phyloP scores from a whole-genome alignment of 345 rosid genomes.

The Gossypium stocksii region DNA sequence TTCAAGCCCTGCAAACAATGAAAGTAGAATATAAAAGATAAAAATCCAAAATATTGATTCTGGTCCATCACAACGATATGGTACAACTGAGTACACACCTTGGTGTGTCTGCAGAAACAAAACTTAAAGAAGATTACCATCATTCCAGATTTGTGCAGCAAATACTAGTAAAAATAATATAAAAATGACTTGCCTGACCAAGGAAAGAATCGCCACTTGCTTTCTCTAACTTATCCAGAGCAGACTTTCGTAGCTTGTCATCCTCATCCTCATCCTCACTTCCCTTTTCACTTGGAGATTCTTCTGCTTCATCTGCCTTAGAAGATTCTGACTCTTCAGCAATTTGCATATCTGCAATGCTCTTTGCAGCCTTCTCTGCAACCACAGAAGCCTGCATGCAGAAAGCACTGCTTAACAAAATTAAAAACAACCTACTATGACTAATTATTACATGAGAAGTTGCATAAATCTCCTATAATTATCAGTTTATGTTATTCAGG shows the following conservation, averaged over 20 bases:
- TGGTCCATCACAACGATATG: neutral
- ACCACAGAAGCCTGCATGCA: conserved; percentile 70
- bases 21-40: neutral
- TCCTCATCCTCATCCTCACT: conserved; percentile 71
- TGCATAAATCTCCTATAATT: neutral
- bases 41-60: neutral
- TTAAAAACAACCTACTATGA: neutral
- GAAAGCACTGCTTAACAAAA: conserved; percentile 15
- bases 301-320: conserved; percentile 48
- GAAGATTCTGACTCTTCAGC: conserved; percentile 59
- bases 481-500: neutral
- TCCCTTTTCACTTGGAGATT: conserved; percentile 44
- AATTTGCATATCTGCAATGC: conserved; percentile 54
- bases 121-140: neutral
- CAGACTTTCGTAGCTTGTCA: conserved; percentile 52
- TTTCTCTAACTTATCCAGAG: conserved; percentile 69
- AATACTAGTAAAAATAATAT: conserved; percentile 10
- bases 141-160: neutral
- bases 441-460: neutral
- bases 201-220: conserved; percentile 81
- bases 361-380: conserved; percentile 86
- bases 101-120: neutral
- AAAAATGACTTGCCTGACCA: conserved; percentile 69
- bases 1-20: conserved; percentile 59
- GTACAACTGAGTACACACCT: neutral